Conservation (phyloP, 2,329 filamentous ascomycete genomes). For the Blumeriella jaapii region DNA sequence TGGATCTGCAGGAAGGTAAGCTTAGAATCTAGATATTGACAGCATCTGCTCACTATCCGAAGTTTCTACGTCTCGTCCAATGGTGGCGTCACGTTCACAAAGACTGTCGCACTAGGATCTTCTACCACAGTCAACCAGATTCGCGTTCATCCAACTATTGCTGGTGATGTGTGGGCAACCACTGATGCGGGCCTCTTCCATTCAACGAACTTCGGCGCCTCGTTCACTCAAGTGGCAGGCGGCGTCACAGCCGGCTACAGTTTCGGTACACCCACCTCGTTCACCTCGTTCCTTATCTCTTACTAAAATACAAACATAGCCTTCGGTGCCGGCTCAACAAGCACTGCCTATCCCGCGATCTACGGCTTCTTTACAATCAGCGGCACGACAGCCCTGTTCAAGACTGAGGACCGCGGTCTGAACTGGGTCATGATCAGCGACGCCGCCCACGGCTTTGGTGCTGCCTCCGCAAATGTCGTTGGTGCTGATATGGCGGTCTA, state of each 20-base stretch:
- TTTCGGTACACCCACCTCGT: slow-evolving; percentile 1
- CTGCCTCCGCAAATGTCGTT: slow-evolving; percentile 17
- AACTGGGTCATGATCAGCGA: slow-evolving; percentile 14
- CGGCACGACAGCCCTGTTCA: slow-evolving; percentile 10
- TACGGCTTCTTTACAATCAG: slow-evolving; percentile 14
- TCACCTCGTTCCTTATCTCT: not conserved
- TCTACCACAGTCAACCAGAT: slow-evolving; percentile 34
- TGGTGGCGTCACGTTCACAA: slow-evolving; percentile 34
- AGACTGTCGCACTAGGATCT: slow-evolving; percentile 5
- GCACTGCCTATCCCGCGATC: slow-evolving; percentile 7
- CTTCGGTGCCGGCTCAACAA: slow-evolving; percentile 9
- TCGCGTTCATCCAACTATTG: slow-evolving; percentile 39
- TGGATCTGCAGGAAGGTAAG: slow-evolving; percentile 8
- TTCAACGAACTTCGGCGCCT: slow-evolving; percentile 35
- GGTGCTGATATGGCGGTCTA: slow-evolving; percentile 7
- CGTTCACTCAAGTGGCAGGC: slow-evolving; percentile 8
- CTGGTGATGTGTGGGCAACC: slow-evolving; percentile 49
- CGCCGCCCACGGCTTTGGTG: slow-evolving; percentile 18
- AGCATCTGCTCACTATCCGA: not conserved
- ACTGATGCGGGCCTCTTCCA: slow-evolving; percentile 43
- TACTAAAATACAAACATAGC: not conserved
- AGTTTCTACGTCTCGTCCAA: slow-evolving; percentile 40
- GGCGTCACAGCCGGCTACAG: slow-evolving; percentile 6
- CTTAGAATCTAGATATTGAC: no score
- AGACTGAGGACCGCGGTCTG: slow-evolving; percentile 9